Evolutionary conservation across 352 stramenopile species (phyloP).

Genomic region (Phytopythium delawarense): DNA sequence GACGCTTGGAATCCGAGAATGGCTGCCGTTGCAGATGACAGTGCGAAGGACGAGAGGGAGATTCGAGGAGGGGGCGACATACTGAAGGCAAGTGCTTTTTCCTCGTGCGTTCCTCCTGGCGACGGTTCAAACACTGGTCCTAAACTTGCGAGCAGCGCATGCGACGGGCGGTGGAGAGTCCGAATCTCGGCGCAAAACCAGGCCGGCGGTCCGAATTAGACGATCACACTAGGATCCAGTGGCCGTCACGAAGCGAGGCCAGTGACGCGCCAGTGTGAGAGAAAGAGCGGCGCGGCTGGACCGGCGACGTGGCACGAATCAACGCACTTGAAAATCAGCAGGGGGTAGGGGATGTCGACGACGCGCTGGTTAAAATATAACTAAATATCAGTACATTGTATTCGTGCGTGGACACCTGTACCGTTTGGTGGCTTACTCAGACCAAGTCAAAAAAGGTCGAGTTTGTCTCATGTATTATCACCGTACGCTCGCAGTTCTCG

Average conservation of each 20-base stretch:
- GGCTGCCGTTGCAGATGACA: not conserved
- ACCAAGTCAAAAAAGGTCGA: too few species aligned
- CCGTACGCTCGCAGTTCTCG: too few species aligned
- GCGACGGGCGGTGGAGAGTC: not conserved
- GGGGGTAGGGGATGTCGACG: not conserved
- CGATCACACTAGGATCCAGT: not conserved
- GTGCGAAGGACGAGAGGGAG: not conserved
- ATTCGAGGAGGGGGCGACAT: not conserved
- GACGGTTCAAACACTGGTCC: not conserved
- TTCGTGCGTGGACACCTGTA: too few species aligned
- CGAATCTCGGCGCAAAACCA: not conserved
- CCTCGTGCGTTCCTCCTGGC: not conserved
- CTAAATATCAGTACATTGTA: too few species aligned
- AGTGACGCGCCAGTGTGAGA: not conserved
- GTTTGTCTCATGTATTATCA: too few species aligned
- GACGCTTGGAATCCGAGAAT: constrained; percentile 8
- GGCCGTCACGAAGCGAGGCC: not conserved
- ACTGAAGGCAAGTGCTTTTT: not conserved
- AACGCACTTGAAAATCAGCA: not conserved
- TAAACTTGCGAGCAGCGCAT: not conserved
- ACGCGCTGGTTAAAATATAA: too few species aligned
- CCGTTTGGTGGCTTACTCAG: too few species aligned
- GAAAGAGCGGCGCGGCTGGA: not conserved
- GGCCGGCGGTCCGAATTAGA: not conserved
- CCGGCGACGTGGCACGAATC: not conserved